Evolutionary conservation across 2,329 filamentous ascomycete genomes (phyloP), one percentile per base, ranked within the genome.

Genomic region (Aspergillus ochraceoroseus): DNA sequence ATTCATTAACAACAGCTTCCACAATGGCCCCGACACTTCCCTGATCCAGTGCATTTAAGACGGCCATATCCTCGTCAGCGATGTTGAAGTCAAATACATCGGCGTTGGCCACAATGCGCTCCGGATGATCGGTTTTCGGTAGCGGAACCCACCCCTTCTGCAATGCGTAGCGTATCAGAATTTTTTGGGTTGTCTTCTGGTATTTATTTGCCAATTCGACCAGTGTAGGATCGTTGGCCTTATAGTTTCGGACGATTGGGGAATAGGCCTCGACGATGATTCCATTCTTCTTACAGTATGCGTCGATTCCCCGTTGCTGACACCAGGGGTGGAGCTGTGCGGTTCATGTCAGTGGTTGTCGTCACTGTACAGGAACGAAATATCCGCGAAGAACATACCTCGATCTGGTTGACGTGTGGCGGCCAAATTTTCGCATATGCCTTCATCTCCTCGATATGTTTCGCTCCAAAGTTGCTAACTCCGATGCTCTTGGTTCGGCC

Each of bases 151-250:
- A 80, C 3, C 78, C 83, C 66, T 86, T 89, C 65, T 94, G 85
- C 64, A 94, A 63, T 52, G 83, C 85, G 75, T 87, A 95, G 48
- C 87, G 75, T 34, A 94, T 67, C 55, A 95, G 64, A 7, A 94
- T 68, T 71, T 94, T 88, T 7, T 85, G 83, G 44, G 83, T 77
- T 5, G 77, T 77, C 67, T 83, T 88, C 49, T 72, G 72, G 61
- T 92, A 78, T 67, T 87, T 89, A 54, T 82, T 70, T 1, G 81
- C 78, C 41, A 94, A 65, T 9, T 70, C 70, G 44, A 75, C 72
- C 20, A 92, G 68, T 8, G 75, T 77, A 47, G 76, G 68, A 48
- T 94, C 83, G 27, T 81, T 78, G 48, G 81, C 80, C 51, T 87
- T 82, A 66, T 83, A 69, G 41, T 85, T 88, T 30, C 78, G 70